These are phyloP conservation scores for Vitis vinifera DNA, from an alignment of 164 flowering plant species.

Conservation along the genomic window ASM3070453v1 NC_081812.1:2507001-2507500, in stretches of 20 bases:
- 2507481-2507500: conserved; percentile 86
- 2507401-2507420: neutral
- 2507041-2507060: conserved; percentile 83
- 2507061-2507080: conserved; percentile 71
- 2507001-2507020: conserved; percentile 82
- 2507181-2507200: neutral
- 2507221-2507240: conserved; percentile 43
- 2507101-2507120: conserved; percentile 80
- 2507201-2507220: neutral
- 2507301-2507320: conserved; percentile 60
- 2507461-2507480: conserved; percentile 74
- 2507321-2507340: conserved; percentile 51
- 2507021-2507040: conserved; percentile 83
- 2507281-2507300: conserved; percentile 62
- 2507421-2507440: conserved; percentile 25
- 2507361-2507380: neutral
- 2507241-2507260: conserved; percentile 76
- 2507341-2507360: conserved; percentile 28
- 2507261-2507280: conserved; percentile 78
- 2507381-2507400: neutral
- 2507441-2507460: conserved; percentile 79
- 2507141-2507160: neutral
- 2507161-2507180: neutral
- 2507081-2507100: conserved; percentile 70
- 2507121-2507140: conserved; percentile 33